These are phyloP conservation scores for Nannochloris sp. DNA, from an alignment of 139 green algal species.

Conservation along the genomic window DNA sequence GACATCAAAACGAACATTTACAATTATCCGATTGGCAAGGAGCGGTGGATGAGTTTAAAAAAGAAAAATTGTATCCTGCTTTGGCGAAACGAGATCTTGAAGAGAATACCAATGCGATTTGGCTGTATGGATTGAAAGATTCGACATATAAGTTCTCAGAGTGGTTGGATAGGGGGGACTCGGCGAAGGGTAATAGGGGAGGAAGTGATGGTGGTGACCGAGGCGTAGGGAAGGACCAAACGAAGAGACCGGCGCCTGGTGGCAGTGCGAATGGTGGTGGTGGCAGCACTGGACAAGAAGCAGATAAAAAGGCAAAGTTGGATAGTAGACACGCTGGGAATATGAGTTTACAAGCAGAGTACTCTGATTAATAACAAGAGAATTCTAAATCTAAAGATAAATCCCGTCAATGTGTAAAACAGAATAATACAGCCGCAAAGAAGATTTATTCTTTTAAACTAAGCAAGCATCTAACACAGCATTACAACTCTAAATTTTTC, in stretches of 20 bases:
- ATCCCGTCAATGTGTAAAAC: no score
- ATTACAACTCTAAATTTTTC: no score
- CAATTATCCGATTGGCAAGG: background rate
- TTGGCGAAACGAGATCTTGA: constrained; percentile 45
- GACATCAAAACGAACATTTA: constrained; percentile 5
- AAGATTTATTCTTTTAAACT: no score
- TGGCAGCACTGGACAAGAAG: background rate
- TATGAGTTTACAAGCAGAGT: background rate
- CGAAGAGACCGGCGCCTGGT: no score
- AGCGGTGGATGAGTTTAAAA: constrained; percentile 28
- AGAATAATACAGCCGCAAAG: no score
- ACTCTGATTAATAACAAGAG: constrained; percentile 1
- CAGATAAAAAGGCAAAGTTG: background rate
- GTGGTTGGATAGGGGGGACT: background rate
- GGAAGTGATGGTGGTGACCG: background rate
- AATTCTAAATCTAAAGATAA: background rate
- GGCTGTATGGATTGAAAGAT: constrained; percentile 32
- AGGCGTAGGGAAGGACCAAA: background rate
- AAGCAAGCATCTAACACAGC: no score
- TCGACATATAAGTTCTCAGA: constrained; percentile 21
- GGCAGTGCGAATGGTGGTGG: background rate
- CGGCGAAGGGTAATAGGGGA: background rate
- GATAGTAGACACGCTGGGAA: background rate
- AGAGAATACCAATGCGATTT: constrained; percentile 43
- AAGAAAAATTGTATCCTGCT: constrained; percentile 57